Evolutionary conservation across 169 alveolate species (phyloP), one percentile per base, ranked within the genome.

Genomic region (Cryptosporidium sp.): DNA sequence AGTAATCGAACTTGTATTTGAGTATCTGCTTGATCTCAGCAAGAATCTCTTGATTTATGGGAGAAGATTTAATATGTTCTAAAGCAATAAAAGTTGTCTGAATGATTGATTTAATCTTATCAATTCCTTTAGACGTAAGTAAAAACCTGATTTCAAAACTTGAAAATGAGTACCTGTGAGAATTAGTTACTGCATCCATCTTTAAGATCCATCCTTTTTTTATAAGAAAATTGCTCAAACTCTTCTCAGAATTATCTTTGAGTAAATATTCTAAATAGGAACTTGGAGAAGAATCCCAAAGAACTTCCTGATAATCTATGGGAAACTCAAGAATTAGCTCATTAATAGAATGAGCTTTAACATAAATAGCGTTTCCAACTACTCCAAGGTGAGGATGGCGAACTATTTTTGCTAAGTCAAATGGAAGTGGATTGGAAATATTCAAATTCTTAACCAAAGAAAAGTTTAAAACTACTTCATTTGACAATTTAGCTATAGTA

Each of bases 261-360:
- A 71, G 67, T 67, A 71, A 48, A 31, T 71, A 71, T 51, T 51
- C 85, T 23, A 71, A 51, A 31, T 71, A 71, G 39, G 0, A 33
- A 35, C 85, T 56, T 23, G 85, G 85, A 14, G 68, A 71, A 4
- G 85, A 71, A 23, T 71, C 85, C 85, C 85, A 71, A 71, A 71
- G 85, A 16, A 71, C 68, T 23, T 71, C 85, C 48, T 71, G 85
- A 31, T 71, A 71, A 9, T 71, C 85, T 51, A 71, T 44, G 14
- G 85, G 85, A n/a, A 71, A 71, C 67, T 71, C 85, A 5, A 71
- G 67, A 45, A 71, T 71, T 7, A 71, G 85, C 33, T 71, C 85
- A 71, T 26, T 51, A 9, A n/a, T 45, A 0, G 67, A 51, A 29
- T 29, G 7, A 26, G 85, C 4, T 6, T 71, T 16, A 6, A 52